Percentiles rank a stretch among this genome's conserved stretches.
These are phyloP conservation scores for Lyophyllum atratum DNA, from an alignment of 768 basidiomycete species.

Conservation along the genomic window DNA sequence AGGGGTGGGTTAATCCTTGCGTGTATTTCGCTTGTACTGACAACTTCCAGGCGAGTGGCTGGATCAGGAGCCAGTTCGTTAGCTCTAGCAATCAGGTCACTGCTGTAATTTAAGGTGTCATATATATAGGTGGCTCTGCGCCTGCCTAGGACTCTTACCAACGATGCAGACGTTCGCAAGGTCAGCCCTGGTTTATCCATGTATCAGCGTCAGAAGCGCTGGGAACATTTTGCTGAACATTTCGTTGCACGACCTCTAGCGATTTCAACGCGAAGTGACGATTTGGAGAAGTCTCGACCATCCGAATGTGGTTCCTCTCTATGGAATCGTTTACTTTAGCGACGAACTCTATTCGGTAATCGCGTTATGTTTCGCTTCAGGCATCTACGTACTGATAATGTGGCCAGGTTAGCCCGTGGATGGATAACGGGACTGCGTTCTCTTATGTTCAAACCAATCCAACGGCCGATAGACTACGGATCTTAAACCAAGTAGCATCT, in stretches of 20 bases:
- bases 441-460: conserved; percentile 33
- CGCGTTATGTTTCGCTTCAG: conserved; percentile 1
- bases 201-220: too few relatives aligned
- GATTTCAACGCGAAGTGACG: conserved; percentile 42
- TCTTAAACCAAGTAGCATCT: conserved; percentile 39
- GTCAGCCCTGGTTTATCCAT: too few relatives aligned
- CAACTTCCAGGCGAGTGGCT: conserved; percentile 40
- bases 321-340: conserved; percentile 38
- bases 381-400: not conserved
- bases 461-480: conserved; percentile 33
- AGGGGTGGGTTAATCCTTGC: conserved; percentile 25
- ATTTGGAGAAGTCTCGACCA: conserved; percentile 45
- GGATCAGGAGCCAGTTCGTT: conserved; percentile 33
- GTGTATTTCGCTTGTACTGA: not conserved
- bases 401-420: conserved; percentile 45
- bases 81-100: not conserved
- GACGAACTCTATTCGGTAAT: conserved; percentile 35
- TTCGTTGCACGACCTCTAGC: conserved; percentile 21
- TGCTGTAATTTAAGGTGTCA: not conserved
- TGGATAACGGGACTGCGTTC: conserved; percentile 42
- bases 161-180: conserved; percentile 33
- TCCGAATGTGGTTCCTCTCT: conserved; percentile 38
- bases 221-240: not conserved
- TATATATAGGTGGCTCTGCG: conserved; percentile 41
- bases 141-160: conserved; percentile 34